These are phyloP conservation scores for Wallemia hederae DNA, from an alignment of 1,284 basidiomycete species.

Conservation along the genomic window DNA sequence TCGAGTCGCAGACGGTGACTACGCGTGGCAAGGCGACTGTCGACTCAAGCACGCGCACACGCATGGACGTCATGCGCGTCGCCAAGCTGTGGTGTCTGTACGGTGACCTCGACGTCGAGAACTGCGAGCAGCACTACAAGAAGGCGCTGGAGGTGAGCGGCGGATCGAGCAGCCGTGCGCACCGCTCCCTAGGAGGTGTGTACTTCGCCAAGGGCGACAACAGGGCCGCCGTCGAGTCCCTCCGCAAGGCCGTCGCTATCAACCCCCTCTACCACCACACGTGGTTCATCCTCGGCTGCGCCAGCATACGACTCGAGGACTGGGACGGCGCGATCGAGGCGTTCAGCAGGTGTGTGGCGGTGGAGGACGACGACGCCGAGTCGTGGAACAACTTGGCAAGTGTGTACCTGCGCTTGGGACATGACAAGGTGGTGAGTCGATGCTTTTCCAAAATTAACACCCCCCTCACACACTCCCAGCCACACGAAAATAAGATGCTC, in stretches of 20 bases:
- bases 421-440: slow-evolving; percentile 11
- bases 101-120: slow-evolving; percentile 56
- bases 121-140: slow-evolving; percentile 40
- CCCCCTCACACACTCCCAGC: slow-evolving; percentile 9
- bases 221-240: slow-evolving; percentile 30
- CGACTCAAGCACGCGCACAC: slow-evolving; percentile 19
- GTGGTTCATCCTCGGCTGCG: slow-evolving; percentile 91
- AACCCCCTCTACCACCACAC: slow-evolving; percentile 61
- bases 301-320: slow-evolving; percentile 43
- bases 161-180: slow-evolving; percentile 53
- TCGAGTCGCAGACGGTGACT: slow-evolving; percentile 45
- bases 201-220: slow-evolving; percentile 43
- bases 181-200: slow-evolving; percentile 63
- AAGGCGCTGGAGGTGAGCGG: slow-evolving; percentile 58
- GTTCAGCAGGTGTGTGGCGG: slow-evolving; percentile 54
- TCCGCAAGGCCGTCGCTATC: slow-evolving; percentile 48
- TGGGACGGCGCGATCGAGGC: slow-evolving; percentile 61
- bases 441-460: slow-evolving; percentile 5
- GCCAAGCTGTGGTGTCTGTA: slow-evolving; percentile 88
- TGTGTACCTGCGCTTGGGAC: slow-evolving; percentile 58
- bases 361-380: slow-evolving; percentile 89
- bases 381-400: slow-evolving; percentile 96
- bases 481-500: slow-evolving; percentile 37
- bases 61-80: slow-evolving; percentile 37
- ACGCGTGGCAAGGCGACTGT: slow-evolving; percentile 24